Conservation (phyloP, 1,284 basidiomycete species). For the Cronartium quercuum region DNA sequence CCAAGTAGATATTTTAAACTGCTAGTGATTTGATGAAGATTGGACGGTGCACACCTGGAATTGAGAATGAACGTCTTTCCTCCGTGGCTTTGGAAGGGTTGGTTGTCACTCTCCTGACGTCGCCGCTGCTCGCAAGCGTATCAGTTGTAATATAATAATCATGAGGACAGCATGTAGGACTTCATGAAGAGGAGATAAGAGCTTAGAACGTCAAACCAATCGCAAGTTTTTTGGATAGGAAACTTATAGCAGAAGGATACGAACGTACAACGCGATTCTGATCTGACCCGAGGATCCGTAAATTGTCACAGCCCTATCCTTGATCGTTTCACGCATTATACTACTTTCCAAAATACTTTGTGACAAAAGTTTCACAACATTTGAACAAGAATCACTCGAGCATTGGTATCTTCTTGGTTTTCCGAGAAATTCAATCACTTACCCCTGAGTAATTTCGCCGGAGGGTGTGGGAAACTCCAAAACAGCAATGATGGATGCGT, state of each 20-base stretch:
- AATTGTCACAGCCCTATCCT: slow-evolving; percentile 25
- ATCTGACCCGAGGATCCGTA: slow-evolving; percentile 24
- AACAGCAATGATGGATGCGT: slow-evolving; percentile 11
- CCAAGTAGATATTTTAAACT: not conserved
- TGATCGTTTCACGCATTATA: slow-evolving; percentile 1
- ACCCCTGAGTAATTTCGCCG: slow-evolving; percentile 21
- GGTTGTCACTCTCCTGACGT: not conserved
- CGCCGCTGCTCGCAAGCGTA: not conserved
- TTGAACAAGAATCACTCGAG: not conserved
- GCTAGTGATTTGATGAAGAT: not conserved
- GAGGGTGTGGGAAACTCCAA: slow-evolving; percentile 30
- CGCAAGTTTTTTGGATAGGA: not conserved
- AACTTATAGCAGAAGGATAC: not conserved
- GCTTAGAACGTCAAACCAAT: not conserved
- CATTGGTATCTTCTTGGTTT: not conserved
- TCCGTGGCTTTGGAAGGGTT: not conserved
- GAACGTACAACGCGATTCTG: slow-evolving; percentile 11
- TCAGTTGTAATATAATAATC: not conserved
- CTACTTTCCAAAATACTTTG: slow-evolving; percentile 15
- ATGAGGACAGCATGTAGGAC: not conserved
- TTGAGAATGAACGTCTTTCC: not conserved
- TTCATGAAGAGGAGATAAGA: not conserved
- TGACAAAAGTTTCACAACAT: not conserved
- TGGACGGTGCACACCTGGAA: not conserved
- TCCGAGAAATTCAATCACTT: not conserved